Evolutionary conservation across 1,284 basidiomycete genomes (phyloP), one percentile per base, ranked within the genome.

Genomic region (Mycosarcoma maydis): DNA sequence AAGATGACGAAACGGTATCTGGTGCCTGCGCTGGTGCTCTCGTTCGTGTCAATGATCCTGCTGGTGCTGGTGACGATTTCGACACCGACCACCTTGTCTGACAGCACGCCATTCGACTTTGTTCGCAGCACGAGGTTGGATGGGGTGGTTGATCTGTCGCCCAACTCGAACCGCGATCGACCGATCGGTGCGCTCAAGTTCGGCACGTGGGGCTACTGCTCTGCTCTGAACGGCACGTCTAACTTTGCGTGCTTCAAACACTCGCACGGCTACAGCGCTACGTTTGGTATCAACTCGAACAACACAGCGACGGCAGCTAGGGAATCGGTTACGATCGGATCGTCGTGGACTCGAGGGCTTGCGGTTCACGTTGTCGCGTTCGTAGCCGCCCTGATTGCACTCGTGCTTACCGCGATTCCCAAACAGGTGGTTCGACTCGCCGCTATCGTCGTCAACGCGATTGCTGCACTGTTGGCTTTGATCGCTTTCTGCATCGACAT

Each of bases 151-250:
- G 64, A 62, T 16, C 42, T 53, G 11, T 42, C 58, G 0, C 55
- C 54, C 4, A 33, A 32, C 5, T 24, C 51, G n/a, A 66, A 67
- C 39, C 13, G 29, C 2, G 45, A 60, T 1, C 53, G 70, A 2
- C 26, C 43, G 9, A 50, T 71, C 20, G 56, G 44, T 6, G 44
- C 29, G 2, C 13, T 57, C 32, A 49, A 56, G 20, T 60, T 65
- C 27, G 67, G 67, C 6, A 70, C 60, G 2, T 70, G 70, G 70
- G 70, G 70, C 8, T 72, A 72, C 57, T 72, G 70, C 39, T 46
- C 65, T 11, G 24, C 59, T 0, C 32, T 56, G 36, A 50, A 64
- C 38, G 41, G 17, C 19, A 57, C 65, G 2, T 20, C 17, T 24
- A 32, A 50, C 27, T 51, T 42, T 20, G 60, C 52, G n/a, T 72